These are phyloP conservation scores for Ophiostoma quercus DNA, from an alignment of 2,329 filamentous ascomycete species.

Conservation along the genomic window DNA sequence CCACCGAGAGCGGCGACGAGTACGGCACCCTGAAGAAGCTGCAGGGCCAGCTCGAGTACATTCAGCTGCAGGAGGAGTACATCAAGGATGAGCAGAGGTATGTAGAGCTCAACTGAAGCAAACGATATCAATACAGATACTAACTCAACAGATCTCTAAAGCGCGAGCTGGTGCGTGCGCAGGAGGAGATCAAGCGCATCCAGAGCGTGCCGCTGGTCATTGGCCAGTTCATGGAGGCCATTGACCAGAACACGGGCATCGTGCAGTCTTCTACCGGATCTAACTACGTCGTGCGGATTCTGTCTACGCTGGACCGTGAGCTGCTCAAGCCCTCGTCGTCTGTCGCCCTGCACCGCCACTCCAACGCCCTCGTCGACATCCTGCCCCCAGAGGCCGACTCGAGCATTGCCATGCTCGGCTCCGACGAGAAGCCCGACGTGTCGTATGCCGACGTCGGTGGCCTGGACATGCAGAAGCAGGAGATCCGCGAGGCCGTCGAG, in stretches of 20 bases:
- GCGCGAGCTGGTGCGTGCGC: constrained; percentile 90
- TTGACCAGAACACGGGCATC: constrained; percentile 98
- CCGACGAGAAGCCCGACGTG: constrained; percentile 96
- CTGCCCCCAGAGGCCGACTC: constrained; percentile 98
- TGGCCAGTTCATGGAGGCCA: constrained; percentile 99
- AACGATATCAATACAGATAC: background rate
- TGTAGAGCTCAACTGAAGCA: constrained; percentile 19
- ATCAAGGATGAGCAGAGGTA: constrained; percentile 99
- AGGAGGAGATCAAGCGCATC: constrained; percentile 99
- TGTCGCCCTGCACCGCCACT: constrained; percentile 95
- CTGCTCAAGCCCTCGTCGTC: constrained; percentile 96
- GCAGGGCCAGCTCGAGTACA: constrained; percentile 95
- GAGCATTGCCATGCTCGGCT: constrained; percentile 95
- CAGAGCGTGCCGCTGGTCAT: constrained; percentile 97
- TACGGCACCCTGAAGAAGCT: constrained; percentile 95
- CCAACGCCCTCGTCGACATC: constrained; percentile 96
- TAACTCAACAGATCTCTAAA: constrained; percentile 69
- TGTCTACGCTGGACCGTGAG: constrained; percentile 96
- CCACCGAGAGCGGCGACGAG: constrained; percentile 78
- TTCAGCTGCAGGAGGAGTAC: constrained; percentile 98
- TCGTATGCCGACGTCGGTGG: constrained; percentile 97
- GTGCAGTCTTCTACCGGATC: constrained; percentile 97
- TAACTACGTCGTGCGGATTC: constrained; percentile 97
- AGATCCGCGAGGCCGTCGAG: constrained; percentile 96
- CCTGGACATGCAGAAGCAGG: constrained; percentile 99